A percentile compares a stretch with the other conserved stretches of the same genome.
These are phyloP conservation scores for Prunus mongolica DNA, from an alignment of 306 rosid genomes.

Conservation along the genomic window DNA sequence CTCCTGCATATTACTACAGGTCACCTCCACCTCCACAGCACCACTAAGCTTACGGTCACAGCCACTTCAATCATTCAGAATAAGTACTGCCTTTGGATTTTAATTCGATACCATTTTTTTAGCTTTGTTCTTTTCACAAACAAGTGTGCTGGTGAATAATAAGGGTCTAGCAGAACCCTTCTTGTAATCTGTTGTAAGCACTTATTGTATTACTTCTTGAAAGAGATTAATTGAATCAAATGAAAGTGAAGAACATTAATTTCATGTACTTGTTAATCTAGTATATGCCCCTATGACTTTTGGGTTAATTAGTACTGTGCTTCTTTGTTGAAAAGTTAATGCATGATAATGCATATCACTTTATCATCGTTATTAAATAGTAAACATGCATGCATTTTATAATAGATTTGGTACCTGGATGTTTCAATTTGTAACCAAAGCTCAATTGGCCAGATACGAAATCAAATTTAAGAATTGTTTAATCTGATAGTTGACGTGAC, in stretches of 20 bases:
- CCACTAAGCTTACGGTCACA: neutral
- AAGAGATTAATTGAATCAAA: neutral
- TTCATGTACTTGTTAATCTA: neutral
- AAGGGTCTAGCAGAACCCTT: neutral
- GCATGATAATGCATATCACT: neutral
- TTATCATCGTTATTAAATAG: too few relatives aligned
- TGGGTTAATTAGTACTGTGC: neutral
- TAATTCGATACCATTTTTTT: neutral
- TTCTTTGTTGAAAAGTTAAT: neutral
- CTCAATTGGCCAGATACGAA: neutral
- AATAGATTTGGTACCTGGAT: neutral
- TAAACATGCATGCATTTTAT: neutral
- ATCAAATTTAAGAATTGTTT: neutral
- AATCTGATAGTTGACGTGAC: neutral
- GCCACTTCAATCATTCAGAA: neutral
- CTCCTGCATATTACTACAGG: neutral
- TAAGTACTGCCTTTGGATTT: neutral
- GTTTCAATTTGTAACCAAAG: too few relatives aligned
- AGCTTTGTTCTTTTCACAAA: neutral
- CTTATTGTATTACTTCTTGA: neutral
- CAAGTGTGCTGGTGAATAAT: neutral
- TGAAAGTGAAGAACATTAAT: neutral
- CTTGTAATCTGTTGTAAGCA: neutral
- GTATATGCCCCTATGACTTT: neutral
- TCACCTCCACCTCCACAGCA: constrained; percentile 3